phyloP scores from a whole-genome alignment of 306 rosid species.

The Vigna angularis region DNA sequence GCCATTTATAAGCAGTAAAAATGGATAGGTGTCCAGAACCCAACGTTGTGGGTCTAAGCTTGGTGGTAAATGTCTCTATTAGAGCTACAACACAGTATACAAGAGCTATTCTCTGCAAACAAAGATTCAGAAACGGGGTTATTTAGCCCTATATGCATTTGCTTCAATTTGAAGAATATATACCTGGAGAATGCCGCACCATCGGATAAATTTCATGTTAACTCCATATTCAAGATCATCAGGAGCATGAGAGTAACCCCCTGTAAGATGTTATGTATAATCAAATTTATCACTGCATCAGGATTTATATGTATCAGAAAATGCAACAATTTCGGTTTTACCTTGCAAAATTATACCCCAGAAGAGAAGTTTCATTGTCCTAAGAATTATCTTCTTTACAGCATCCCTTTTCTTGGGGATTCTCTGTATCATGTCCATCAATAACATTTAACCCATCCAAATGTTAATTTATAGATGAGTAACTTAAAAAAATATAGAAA shows the following conservation, averaged over 20 bases:
- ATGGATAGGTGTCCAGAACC: conserved; percentile 58
- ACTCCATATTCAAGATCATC: conserved; percentile 74
- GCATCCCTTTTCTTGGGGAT: conserved; percentile 56
- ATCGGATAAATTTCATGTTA: conserved; percentile 75
- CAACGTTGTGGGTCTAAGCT: conserved; percentile 66
- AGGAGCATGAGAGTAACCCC: conserved; percentile 95
- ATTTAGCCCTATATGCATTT: conserved; percentile 15
- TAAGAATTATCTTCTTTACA: conserved; percentile 61
- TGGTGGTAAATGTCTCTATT: conserved; percentile 77
- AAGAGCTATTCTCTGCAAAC: conserved; percentile 82
- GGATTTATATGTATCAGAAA: not conserved
- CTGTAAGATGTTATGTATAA: conserved; percentile 39
- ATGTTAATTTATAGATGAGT: not conserved
- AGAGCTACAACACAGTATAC: conserved; percentile 81
- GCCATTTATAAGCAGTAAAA: conserved; percentile 83
- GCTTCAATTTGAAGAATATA: conserved; percentile 5
- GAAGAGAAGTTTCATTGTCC: conserved; percentile 84
- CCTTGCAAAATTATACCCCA: conserved; percentile 96
- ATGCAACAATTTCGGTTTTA: conserved; percentile 20
- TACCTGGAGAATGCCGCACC: conserved; percentile 97
- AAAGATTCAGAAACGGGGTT: conserved; percentile 37
- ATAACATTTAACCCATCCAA: not conserved
- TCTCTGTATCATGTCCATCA: conserved; percentile 55
- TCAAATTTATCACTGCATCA: not conserved
- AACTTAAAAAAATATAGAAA: not conserved